A percentile compares a stretch with the other conserved stretches of the same genome.
Evolutionary conservation across 129 eudicot species (phyloP).

Genomic region (Saussurea involucrata): DNA sequence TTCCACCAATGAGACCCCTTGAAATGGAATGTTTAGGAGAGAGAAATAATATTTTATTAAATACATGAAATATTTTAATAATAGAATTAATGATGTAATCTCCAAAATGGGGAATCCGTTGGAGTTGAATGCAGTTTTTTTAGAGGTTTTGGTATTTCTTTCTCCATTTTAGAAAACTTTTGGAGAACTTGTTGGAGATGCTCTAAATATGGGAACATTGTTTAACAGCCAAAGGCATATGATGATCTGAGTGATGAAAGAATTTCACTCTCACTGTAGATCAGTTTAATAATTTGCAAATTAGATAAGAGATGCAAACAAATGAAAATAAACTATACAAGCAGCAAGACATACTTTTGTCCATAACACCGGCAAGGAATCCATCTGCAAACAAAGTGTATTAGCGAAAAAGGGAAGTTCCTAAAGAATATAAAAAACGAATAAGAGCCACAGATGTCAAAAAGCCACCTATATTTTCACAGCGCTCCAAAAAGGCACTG

Average conservation of each 20-base stretch:
- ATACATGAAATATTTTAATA: no score
- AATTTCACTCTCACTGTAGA: not conserved
- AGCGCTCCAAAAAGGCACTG: slow-evolving; percentile 80
- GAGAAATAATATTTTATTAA: no score
- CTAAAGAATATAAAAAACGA: not conserved
- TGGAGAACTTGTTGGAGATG: no score
- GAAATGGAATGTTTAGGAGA: no score
- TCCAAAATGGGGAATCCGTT: no score
- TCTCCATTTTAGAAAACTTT: no score
- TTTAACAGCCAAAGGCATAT: not conserved
- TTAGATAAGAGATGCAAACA: not conserved
- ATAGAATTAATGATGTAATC: no score
- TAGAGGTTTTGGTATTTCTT: no score
- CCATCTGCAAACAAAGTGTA: slow-evolving; percentile 66
- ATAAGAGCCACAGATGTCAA: not conserved
- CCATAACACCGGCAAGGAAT: slow-evolving; percentile 93
- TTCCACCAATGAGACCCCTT: no score
- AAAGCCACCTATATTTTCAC: slow-evolving; percentile 74
- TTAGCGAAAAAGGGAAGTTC: not conserved
- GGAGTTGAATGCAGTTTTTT: no score
- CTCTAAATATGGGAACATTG: not conserved
- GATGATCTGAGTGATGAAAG: not conserved
- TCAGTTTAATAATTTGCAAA: not conserved
- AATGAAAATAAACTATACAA: slow-evolving; percentile 1
- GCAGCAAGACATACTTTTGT: slow-evolving; percentile 62